Percentiles rank a stretch among this genome's conserved stretches.
Evolutionary conservation across 2,329 filamentous ascomycete species (phyloP).

Genomic region (Colletotrichum sp.): DNA sequence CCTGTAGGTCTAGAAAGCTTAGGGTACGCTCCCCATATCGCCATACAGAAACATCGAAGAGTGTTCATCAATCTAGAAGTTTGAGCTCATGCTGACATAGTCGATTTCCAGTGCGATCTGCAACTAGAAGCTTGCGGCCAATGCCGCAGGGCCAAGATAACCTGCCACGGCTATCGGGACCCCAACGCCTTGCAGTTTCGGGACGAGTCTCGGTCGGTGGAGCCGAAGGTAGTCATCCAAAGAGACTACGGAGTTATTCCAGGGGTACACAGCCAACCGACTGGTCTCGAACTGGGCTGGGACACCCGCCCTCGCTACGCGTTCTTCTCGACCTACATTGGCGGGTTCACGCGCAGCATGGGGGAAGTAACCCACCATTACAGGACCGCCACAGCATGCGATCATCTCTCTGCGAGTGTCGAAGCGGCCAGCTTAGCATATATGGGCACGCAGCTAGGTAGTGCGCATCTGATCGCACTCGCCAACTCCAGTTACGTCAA

Average conservation of each 20-base stretch:
- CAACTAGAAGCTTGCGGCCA: slow-evolving; percentile 24
- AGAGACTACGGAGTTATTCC: background rate
- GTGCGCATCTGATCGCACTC: background rate
- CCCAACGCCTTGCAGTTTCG: slow-evolving; percentile 25
- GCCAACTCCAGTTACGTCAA: slow-evolving; percentile 1
- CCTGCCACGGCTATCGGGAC: slow-evolving; percentile 28
- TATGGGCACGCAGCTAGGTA: slow-evolving; percentile 9
- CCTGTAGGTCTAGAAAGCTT: slow-evolving; percentile 27
- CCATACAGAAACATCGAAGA: background rate
- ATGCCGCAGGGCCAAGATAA: slow-evolving; percentile 25
- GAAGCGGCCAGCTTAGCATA: slow-evolving; percentile 29
- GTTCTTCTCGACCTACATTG: slow-evolving; percentile 27
- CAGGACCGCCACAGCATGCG: background rate
- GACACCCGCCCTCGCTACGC: slow-evolving; percentile 23
- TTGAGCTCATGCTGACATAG: background rate
- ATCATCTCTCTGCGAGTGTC: slow-evolving; percentile 24
- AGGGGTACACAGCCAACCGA: background rate
- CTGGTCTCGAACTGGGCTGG: slow-evolving; percentile 16
- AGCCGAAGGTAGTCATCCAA: slow-evolving; percentile 12
- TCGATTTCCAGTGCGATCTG: slow-evolving; percentile 23
- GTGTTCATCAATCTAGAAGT: background rate
- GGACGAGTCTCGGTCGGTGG: slow-evolving; percentile 23
- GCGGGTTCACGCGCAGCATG: slow-evolving; percentile 24
- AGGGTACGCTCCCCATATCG: slow-evolving; percentile 5
- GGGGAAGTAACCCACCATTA: slow-evolving; percentile 23